Evolutionary conservation across 148 eudicot species (phyloP), one percentile per base, ranked within the genome.

Genomic region (Chenopodium formosanum): DNA sequence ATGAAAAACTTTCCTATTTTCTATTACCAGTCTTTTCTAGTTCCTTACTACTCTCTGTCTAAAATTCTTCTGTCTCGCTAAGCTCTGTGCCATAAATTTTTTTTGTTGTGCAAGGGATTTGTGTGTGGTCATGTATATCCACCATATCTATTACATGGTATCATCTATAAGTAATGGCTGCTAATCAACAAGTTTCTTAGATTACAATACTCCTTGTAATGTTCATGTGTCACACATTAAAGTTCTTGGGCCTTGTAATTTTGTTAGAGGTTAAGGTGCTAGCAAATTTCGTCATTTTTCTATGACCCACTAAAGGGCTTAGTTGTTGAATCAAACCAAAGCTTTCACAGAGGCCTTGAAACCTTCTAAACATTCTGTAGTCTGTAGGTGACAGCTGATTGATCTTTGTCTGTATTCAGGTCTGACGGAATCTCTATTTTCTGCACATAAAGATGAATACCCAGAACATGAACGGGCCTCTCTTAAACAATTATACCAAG

Each of bases 401-500:
- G 75, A 23, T 63, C 56, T 62, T 70, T 66, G 56, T 66, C 80
- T 80, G 52, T 80, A 76, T 74, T 40, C 94, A 97, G 99, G 97
- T 73, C 88, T 92, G 63, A 97, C 99, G 29, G 99, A 97, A 82
- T 97, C 98, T 70, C 79, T 97, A 46, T 94, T 94, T 89, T 89
- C 93, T 82, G 87, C 92, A 73, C 98, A 91, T 81, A 94, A 94
- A 86, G 99, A 97, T 80, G 93, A 92, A n/a, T 97, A 97, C 80
- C 93, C 93, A 56, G 99, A 97, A 75, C 92, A 87, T 85, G 99
- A 97, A 90, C 97, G 82, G 85, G 97, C 98, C 68, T 97, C 99
- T 80, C 90, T 97, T 56, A 88, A 81, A 81, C 99, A 94, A 85
- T 89, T 97, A 65, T 94, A 94, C 75, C 89, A 90, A 79, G 93